A percentile compares a stretch with the other conserved stretches of the same genome.
Conservation (phyloP, 805 yeast species). For the Kazachstania kunashirensis region DNA sequence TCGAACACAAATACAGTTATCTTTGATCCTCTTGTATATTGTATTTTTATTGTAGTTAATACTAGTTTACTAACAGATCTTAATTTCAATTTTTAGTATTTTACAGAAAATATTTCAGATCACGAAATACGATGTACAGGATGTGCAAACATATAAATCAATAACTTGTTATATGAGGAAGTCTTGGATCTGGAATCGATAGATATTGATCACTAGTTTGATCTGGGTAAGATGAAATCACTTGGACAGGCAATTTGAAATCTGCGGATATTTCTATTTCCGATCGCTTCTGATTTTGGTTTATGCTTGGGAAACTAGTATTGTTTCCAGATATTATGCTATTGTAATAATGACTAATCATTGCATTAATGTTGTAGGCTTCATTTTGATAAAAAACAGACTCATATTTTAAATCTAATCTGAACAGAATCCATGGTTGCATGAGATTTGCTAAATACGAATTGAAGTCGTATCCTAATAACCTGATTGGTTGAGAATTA, state of each 20-base stretch:
- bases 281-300: too few species aligned
- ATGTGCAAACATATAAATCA: too few species aligned
- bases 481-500: constrained; percentile 18
- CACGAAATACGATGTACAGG: too few species aligned
- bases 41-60: too few species aligned
- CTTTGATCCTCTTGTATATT: too few species aligned
- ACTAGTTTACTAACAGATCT: too few species aligned
- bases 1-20: too few species aligned
- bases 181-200: constrained; percentile 1
- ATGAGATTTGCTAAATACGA: constrained; percentile 4
- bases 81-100: too few species aligned
- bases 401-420: constrained; percentile 3
- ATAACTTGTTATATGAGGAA: neutral
- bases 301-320: neutral
- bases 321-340: neutral
- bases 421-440: constrained; percentile 14
- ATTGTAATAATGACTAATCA: neutral
- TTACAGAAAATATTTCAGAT: too few species aligned
- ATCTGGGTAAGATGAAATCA: neutral
- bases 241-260: constrained; percentile 1
- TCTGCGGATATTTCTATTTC: too few species aligned
- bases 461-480: constrained; percentile 18
- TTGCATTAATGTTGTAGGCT: neutral
- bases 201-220: neutral
- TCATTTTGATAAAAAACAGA: neutral